Conservation (phyloP, 129 eudicot species). For the Helianthus annuus region DNA sequence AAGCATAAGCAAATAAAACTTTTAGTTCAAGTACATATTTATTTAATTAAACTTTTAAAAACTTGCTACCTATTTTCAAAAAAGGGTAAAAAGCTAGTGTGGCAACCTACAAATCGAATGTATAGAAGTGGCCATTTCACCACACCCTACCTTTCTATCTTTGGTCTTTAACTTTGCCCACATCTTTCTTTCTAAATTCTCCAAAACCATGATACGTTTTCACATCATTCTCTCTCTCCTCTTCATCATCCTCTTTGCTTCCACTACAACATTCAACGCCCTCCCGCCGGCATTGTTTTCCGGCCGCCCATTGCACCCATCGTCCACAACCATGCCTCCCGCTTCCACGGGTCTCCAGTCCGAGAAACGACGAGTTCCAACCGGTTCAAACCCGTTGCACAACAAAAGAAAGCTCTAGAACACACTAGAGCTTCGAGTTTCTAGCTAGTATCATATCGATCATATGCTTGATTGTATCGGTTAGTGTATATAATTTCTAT, state of each 20-base stretch:
- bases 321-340: slow-evolving; percentile 23
- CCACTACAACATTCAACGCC: slow-evolving; percentile 23
- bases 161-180: slow-evolving; percentile 5
- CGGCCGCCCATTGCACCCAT: slow-evolving; percentile 12
- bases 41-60: too few relatives aligned
- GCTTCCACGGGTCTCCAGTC: slow-evolving; percentile 31
- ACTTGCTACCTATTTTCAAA: not conserved
- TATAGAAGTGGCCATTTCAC: slow-evolving; percentile 4
- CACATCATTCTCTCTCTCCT: slow-evolving; percentile 39
- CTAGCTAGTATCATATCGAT: not conserved
- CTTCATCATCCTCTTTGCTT: slow-evolving; percentile 7
- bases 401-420: slow-evolving; percentile 39
- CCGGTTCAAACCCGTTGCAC: slow-evolving; percentile 68
- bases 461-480: not conserved
- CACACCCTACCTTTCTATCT: slow-evolving; percentile 22
- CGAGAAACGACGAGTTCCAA: slow-evolving; percentile 50
- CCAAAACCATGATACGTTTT: slow-evolving; percentile 42
- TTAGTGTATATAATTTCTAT: slow-evolving; percentile 24
- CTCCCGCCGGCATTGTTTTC: slow-evolving; percentile 17
- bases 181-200: slow-evolving; percentile 24
- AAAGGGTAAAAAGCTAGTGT: not conserved
- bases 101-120: not conserved
- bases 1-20: too few relatives aligned
- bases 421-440: not conserved
- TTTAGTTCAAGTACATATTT: too few relatives aligned